phyloP scores from a whole-genome alignment of 306 rosid genomes.

The Quercus gilva region DNA sequence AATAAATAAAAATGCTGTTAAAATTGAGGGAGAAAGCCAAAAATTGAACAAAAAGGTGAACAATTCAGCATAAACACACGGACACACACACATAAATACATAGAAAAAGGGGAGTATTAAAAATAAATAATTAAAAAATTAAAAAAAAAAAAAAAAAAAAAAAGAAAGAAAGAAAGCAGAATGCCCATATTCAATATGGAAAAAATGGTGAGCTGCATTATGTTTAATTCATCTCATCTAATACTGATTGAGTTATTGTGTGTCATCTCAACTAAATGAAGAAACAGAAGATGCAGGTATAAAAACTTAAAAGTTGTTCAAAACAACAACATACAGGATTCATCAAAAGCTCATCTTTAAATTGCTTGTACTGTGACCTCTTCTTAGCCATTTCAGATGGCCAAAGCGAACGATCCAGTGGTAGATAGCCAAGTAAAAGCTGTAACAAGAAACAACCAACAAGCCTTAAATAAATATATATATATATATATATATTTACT shows the following conservation, averaged over 20 bases:
- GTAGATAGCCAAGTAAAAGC: slow-evolving; percentile 93
- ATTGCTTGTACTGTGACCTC: slow-evolving; percentile 89
- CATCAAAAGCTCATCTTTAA: slow-evolving; percentile 89
- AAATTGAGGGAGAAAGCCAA: background rate
- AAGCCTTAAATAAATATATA: slow-evolving; percentile 7
- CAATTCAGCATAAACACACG: background rate
- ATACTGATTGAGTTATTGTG: background rate
- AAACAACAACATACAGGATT: slow-evolving; percentile 86
- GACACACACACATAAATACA: no score
- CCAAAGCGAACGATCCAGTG: slow-evolving; percentile 83
- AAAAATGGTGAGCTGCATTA: background rate
- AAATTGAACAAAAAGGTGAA: background rate
- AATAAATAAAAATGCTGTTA: background rate
- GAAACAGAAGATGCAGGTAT: background rate
- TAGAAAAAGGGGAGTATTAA: no score
- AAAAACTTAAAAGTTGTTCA: background rate
- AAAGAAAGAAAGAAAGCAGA: background rate
- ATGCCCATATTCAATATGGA: background rate
- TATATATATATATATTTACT: background rate
- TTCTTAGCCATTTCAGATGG: slow-evolving; percentile 78
- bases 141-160: background rate
- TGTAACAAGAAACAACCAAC: slow-evolving; percentile 29
- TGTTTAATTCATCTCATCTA: background rate
- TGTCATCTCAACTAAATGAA: background rate
- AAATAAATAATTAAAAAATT: background rate